Evolutionary conservation across 169 alveolate species (phyloP), one percentile per base, ranked within the genome.

Genomic region (Nephromyces sp.): DNA sequence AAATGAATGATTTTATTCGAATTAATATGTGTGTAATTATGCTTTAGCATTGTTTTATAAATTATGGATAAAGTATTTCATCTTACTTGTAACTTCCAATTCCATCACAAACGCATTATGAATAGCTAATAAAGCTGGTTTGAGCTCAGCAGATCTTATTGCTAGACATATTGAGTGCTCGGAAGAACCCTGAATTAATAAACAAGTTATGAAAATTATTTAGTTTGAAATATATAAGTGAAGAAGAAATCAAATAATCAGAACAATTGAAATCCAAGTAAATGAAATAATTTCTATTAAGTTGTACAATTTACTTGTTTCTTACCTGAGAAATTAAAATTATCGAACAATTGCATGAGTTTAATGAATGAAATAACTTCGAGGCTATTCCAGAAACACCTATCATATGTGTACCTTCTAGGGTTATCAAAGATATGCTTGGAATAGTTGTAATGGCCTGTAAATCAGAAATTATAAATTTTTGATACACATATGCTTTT

Each of bases 371-470:
- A 32, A 65, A 65, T 15, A 65, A 32, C 6, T 53, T 43, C 5
- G 15, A 3, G 66, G 66, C 72, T 5, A 65, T 65, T 2, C 71
- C 71, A 2, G 71, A 53, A 2, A 65, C 71, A 3, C 71, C 71
- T 5, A 65, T 25, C 71, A 65, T 65, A 8, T 27, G 22, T 8
- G 71, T 3, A 27, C 71, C 71, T 32, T 3, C 66, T 8, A 65
- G 66, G 2, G 33, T 65, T 27, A 65, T 32, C 71, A 65, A 5
- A 2, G 71, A 5, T 5, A 65, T 65, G 62, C 33, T 5, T 2
- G 72, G 28, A 2, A 65, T 65, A 6, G 5, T 3, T 8, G 66
- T 3, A 53, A 65, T 30, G 2, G 71, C 71, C 71, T 65, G 68
- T 8, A 8, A 62, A 21, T 8, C 51, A 62, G n/a, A 62, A 8